Conservation (phyloP, 768 basidiomycete species). For the Boletus insuetus region DNA sequence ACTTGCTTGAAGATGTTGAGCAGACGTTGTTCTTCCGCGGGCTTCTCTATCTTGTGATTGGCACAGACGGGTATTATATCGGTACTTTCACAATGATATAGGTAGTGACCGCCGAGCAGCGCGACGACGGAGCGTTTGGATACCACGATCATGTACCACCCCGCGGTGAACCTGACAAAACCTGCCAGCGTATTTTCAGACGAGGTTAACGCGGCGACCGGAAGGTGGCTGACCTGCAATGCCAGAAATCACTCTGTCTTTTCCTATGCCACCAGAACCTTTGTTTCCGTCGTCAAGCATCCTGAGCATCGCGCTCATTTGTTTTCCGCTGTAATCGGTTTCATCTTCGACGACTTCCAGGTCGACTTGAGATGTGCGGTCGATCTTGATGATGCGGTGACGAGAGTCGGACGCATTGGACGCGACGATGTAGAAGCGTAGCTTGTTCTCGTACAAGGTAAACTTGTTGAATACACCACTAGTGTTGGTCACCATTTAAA, state of each 20-base stretch:
- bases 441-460: conserved; percentile 89
- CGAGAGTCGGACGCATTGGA: conserved; percentile 86
- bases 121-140: conserved; percentile 91
- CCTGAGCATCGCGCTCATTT: conserved; percentile 88
- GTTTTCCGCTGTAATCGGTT: conserved; percentile 80
- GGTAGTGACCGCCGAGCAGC: conserved; percentile 90
- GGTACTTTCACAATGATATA: conserved; percentile 94
- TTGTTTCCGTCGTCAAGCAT: conserved; percentile 97
- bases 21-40: conserved; percentile 83
- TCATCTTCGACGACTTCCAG: conserved; percentile 83
- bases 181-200: conserved; percentile 38
- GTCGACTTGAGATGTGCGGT: conserved; percentile 76
- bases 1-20: conserved; percentile 94
- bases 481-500: not conserved
- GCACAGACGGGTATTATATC: conserved; percentile 76
- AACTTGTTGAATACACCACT: conserved; percentile 64
- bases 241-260: conserved; percentile 74
- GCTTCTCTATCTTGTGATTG: conserved; percentile 83
- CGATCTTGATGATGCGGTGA: conserved; percentile 91
- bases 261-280: conserved; percentile 81
- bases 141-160: conserved; percentile 94
- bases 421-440: conserved; percentile 89
- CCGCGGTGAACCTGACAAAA: conserved; percentile 91
- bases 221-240: conserved; percentile 57
- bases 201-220: too few relatives aligned